Conservation (phyloP, 2,329 filamentous ascomycete genomes). For the Fusarium sulawesiense region DNA sequence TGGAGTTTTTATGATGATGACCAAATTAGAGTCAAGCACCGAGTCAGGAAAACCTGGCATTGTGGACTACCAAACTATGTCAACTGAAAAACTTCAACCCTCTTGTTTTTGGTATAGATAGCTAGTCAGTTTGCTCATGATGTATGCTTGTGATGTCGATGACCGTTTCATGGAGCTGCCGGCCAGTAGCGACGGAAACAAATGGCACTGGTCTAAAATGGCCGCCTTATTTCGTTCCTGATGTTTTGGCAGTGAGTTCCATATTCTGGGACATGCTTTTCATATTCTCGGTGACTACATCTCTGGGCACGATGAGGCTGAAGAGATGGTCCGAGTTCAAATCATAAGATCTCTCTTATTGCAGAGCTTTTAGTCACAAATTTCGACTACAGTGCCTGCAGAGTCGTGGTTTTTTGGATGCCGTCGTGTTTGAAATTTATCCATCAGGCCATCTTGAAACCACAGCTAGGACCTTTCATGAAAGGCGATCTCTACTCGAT, state of each 20-base stretch:
- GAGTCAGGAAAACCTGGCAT: slow-evolving; percentile 63
- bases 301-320: not conserved
- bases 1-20: slow-evolving; percentile 88
- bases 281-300: accelerated
- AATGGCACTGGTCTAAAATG: not conserved
- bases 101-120: slow-evolving; percentile 6
- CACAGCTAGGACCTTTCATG: not conserved
- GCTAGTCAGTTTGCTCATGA: not conserved
- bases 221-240: not conserved
- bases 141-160: not conserved
- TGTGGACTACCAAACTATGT: slow-evolving; percentile 50
- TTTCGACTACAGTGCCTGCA: no score
- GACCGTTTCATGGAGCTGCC: not conserved
- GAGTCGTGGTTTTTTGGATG: no score
- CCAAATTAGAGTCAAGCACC: slow-evolving; percentile 97
- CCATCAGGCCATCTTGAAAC: not conserved
- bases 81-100: slow-evolving; percentile 49
- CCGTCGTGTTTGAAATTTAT: no score
- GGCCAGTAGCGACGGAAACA: not conserved
- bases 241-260: not conserved
- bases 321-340: not conserved
- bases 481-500: not conserved
- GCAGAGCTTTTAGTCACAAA: no score
- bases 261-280: not conserved
- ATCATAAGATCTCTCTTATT: not conserved